Percentiles rank a stretch among this genome's conserved stretches.
These are phyloP conservation scores for Crucibulum laeve DNA, from an alignment of 768 basidiomycete genomes.

Conservation along the genomic window DNA sequence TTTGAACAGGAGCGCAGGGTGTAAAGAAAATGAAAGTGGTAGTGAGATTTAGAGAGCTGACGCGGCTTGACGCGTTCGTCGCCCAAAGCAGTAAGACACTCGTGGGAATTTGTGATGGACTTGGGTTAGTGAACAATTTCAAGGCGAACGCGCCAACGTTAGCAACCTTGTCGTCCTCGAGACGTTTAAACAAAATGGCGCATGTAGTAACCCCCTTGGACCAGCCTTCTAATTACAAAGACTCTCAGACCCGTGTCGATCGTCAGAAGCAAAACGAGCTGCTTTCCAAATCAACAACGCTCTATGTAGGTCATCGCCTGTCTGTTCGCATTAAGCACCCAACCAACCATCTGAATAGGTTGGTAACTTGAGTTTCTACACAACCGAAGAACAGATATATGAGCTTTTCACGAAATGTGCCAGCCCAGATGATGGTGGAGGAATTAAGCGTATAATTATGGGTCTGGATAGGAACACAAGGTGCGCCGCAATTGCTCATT, in stretches of 20 bases:
- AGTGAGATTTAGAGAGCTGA: constrained; percentile 42
- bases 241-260: constrained; percentile 83
- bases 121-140: constrained; percentile 5
- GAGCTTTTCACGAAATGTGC: constrained; percentile 91
- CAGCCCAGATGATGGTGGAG: constrained; percentile 81
- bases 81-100: constrained; percentile 24
- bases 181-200: constrained; percentile 53
- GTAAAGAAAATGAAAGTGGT: no score
- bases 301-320: constrained; percentile 66
- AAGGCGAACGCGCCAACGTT: constrained; percentile 1
- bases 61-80: constrained; percentile 42
- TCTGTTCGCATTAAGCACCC: constrained; percentile 15
- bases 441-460: constrained; percentile 93
- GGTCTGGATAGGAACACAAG: constrained; percentile 87
- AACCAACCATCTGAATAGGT: constrained; percentile 41
- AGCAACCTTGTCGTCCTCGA: constrained; percentile 4
- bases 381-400: constrained; percentile 95
- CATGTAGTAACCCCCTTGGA: constrained; percentile 84
- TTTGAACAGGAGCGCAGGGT: constrained; percentile 19
- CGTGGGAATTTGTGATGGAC: constrained; percentile 29
- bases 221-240: constrained; percentile 96
- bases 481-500: constrained; percentile 33
- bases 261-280: constrained; percentile 73
- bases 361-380: constrained; percentile 92
- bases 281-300: constrained; percentile 80